These are phyloP conservation scores for Colletotrichum neosansevieriae DNA, from an alignment of 2,329 filamentous ascomycete species.

Conservation along the genomic window DNA sequence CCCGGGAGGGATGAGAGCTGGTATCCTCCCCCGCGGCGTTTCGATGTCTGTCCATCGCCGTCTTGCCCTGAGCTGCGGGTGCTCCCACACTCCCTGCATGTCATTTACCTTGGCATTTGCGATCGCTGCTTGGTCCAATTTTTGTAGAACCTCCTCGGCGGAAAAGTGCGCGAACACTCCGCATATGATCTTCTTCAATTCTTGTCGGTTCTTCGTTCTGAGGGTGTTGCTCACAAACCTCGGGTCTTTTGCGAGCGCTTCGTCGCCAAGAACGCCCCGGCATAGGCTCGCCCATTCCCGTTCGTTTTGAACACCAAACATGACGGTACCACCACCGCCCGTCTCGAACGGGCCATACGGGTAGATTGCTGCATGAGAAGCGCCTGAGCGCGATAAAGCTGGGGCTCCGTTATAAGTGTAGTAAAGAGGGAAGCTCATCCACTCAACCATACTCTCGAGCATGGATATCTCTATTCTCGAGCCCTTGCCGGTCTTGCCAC, in stretches of 20 bases:
- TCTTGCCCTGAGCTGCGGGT: conserved; percentile 64
- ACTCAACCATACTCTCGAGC: conserved; percentile 69
- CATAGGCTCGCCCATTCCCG: conserved; percentile 66
- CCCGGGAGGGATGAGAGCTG: conserved; percentile 64
- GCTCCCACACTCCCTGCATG: conserved; percentile 66
- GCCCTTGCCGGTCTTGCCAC: conserved; percentile 61
- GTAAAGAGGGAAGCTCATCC: conserved; percentile 69
- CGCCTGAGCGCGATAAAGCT: conserved; percentile 59
- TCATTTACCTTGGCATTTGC: conserved; percentile 68
- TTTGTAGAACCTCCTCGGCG: conserved; percentile 54
- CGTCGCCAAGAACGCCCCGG: conserved; percentile 56
- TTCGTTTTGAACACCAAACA: conserved; percentile 70
- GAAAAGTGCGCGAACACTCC: conserved; percentile 54
- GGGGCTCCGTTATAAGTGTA: conserved; percentile 61
- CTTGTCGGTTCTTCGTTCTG: conserved; percentile 59
- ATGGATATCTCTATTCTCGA: conserved; percentile 67
- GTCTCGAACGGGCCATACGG: conserved; percentile 68
- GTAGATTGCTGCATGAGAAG: conserved; percentile 67
- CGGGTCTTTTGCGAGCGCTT: conserved; percentile 56
- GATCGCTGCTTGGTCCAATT: conserved; percentile 61
- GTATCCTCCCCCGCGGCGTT: conserved; percentile 59
- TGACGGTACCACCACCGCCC: conserved; percentile 60
- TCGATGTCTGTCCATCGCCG: conserved; percentile 63
- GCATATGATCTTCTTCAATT: conserved; percentile 59
- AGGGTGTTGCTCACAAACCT: conserved; percentile 62